phyloP scores from a whole-genome alignment of 306 rosid species.

The Canavalia gladiata region DNA sequence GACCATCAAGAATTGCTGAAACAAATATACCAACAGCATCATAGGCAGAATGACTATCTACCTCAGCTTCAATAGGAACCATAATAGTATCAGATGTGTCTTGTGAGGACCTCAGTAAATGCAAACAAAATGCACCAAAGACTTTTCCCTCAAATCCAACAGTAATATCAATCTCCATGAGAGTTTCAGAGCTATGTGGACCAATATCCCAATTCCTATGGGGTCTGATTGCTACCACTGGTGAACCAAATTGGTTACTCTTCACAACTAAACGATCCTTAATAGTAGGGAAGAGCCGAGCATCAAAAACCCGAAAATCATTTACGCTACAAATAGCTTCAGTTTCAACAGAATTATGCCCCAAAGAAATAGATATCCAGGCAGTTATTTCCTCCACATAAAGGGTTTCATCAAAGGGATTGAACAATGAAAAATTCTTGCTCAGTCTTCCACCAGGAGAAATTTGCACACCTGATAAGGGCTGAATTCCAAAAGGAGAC shows the following conservation, averaged over 20 bases:
- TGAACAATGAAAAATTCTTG: conserved; percentile 75
- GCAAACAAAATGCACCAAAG: conserved; percentile 82
- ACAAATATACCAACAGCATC: conserved; percentile 55
- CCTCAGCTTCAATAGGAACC: conserved; percentile 87
- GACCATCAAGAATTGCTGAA: conserved; percentile 73
- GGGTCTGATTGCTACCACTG: conserved; percentile 75
- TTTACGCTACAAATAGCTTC: conserved; percentile 77
- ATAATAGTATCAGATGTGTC: conserved; percentile 71
- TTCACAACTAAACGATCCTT: conserved; percentile 76
- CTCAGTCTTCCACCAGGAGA: conserved; percentile 83
- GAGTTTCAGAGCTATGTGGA: conserved; percentile 72
- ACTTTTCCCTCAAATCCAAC: conserved; percentile 72
- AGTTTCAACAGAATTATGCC: conserved; percentile 65
- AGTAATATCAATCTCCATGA: conserved; percentile 77
- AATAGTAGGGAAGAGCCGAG: conserved; percentile 51
- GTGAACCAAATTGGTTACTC: conserved; percentile 67
- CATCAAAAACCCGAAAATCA: conserved; percentile 61
- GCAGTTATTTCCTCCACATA: conserved; percentile 79
- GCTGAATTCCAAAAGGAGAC: conserved; percentile 85
- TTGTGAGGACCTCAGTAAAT: conserved; percentile 74
- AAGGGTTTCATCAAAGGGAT: conserved; percentile 80
- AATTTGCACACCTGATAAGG: conserved; percentile 62
- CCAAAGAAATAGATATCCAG: conserved; percentile 74
- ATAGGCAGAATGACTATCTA: conserved; percentile 49
- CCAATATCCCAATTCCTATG: conserved; percentile 83